Evolutionary conservation across 192 early-diverging fungal species (phyloP).

Genomic region (Coemansia sp.): DNA sequence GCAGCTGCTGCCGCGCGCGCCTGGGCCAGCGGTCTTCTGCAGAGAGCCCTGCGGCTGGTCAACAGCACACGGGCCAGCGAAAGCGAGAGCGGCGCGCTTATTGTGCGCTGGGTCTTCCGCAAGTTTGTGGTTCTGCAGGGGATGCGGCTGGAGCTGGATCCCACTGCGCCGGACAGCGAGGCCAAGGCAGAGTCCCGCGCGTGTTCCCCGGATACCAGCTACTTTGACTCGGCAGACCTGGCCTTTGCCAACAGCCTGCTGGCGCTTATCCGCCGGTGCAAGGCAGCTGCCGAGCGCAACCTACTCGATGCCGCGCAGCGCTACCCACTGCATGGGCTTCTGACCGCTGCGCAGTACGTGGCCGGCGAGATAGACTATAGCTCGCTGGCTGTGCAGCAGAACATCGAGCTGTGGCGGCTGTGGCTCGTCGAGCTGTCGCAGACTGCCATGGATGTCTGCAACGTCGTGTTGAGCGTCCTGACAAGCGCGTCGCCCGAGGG

Average conservation of each 20-base stretch:
- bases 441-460: constrained; percentile 57
- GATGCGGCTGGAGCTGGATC: constrained; percentile 26
- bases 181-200: background rate
- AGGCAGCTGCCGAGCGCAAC: constrained; percentile 45
- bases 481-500: constrained; percentile 86
- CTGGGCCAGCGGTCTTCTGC: constrained; percentile 55
- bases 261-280: constrained; percentile 14
- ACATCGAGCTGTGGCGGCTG: constrained; percentile 53
- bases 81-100: constrained; percentile 78
- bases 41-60: constrained; percentile 61
- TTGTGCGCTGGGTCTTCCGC: constrained; percentile 72
- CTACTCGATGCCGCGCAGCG: constrained; percentile 53
- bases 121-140: constrained; percentile 64
- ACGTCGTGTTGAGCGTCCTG: constrained; percentile 65
- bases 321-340: constrained; percentile 58
- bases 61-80: constrained; percentile 70
- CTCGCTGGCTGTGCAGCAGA: constrained; percentile 38
- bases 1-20: constrained; percentile 38
- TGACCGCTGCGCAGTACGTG: constrained; percentile 59
- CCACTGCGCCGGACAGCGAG: background rate
- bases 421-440: constrained; percentile 51
- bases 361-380: constrained; percentile 61
- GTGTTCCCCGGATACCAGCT: background rate
- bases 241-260: constrained; percentile 31
- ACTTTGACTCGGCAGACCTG: constrained; percentile 4